These are phyloP conservation scores for Vanilla planifolia DNA, from an alignment of 106 monocot genomes.

Conservation along the genomic window DNA sequence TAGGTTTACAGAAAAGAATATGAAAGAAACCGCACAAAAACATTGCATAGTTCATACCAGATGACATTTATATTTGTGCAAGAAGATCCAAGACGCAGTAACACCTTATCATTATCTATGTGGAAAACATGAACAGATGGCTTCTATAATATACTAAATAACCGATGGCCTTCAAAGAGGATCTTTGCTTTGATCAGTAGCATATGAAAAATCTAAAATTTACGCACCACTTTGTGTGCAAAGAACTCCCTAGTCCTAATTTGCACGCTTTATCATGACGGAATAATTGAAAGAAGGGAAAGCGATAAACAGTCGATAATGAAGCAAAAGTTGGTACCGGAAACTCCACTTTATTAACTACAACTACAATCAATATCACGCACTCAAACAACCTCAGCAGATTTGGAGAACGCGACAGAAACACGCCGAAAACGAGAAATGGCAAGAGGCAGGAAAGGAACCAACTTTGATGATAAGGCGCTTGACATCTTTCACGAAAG, in stretches of 20 bases:
- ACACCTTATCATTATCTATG: background rate
- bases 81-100: background rate
- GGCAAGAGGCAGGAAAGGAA: background rate
- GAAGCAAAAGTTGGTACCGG: background rate
- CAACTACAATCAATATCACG: background rate
- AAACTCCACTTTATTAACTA: background rate
- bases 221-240: no score
- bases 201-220: no score
- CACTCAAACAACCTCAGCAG: background rate
- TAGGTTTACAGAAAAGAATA: background rate
- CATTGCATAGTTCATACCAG: no score
- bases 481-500: constrained; percentile 15
- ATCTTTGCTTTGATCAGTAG: no score
- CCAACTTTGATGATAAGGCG: constrained; percentile 18
- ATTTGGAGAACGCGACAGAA: no score
- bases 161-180: no score
- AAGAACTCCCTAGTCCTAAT: no score
- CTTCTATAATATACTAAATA: background rate
- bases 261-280: no score
- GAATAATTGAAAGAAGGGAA: background rate
- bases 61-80: background rate
- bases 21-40: no score
- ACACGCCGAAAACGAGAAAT: background rate
- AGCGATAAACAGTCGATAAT: background rate
- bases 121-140: no score